These are phyloP conservation scores for Spongispora temasekensis DNA, from an alignment of 1,284 basidiomycete species.

Conservation along the genomic window DNA sequence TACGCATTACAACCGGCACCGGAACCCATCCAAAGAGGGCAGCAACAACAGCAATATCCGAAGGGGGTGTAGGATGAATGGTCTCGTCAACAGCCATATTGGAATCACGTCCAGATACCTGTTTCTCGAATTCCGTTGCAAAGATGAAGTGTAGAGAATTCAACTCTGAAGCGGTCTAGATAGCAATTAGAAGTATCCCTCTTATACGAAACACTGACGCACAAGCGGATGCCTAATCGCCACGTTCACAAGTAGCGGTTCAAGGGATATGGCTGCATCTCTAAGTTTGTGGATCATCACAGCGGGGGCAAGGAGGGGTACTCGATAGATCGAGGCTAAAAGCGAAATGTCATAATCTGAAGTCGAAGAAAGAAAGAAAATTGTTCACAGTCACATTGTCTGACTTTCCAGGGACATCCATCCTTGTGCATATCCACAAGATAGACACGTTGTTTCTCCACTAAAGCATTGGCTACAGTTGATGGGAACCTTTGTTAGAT, in stretches of 20 bases:
- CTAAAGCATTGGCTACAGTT: conserved; percentile 61
- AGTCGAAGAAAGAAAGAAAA: not conserved
- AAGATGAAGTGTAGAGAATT: conserved; percentile 44
- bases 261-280: conserved; percentile 51
- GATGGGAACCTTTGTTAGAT: conserved; percentile 14
- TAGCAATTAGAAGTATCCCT: conserved; percentile 5
- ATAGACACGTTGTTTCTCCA: conserved; percentile 67
- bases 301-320: conserved; percentile 66
- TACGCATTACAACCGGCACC: conserved; percentile 41
- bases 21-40: conserved; percentile 73
- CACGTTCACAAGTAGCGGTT: conserved; percentile 53
- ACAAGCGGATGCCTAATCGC: conserved; percentile 73
- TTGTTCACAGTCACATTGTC: conserved; percentile 70
- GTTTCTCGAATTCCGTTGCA: conserved; percentile 14
- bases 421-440: conserved; percentile 72
- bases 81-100: conserved; percentile 13
- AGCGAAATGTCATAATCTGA: conserved; percentile 5
- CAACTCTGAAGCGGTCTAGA: conserved; percentile 48
- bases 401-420: conserved; percentile 78
- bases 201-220: no score
- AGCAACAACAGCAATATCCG: conserved; percentile 56
- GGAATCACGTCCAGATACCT: conserved; percentile 8
- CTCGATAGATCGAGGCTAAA: conserved; percentile 70
- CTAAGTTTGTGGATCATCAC: conserved; percentile 62
- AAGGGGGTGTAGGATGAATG: conserved; percentile 24